Evolutionary conservation across 208 protist species (phyloP), one percentile per base, ranked within the genome.

Genomic region (Herpetomonas tarakana): DNA sequence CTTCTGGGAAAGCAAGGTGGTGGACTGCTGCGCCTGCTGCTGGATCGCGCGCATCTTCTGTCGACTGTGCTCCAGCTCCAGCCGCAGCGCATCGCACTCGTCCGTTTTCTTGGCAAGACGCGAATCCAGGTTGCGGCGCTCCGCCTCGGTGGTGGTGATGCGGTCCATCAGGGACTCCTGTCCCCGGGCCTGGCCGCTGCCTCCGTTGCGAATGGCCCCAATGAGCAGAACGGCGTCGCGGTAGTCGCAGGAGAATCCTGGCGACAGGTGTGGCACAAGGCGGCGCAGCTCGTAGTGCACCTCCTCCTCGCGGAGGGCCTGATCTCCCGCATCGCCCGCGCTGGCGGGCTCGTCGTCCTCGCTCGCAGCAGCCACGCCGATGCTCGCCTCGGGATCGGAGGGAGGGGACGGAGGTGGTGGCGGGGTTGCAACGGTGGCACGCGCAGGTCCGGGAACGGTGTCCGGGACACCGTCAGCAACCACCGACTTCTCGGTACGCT

Each of bases 231-330:
- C 35, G 0, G 78, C 68, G 50, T 96, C 89, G 12, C 62, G 58
- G 62, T 83, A 83, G 2, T 56, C 56, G 65, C 86, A 93, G 2
- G 54, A 30, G 47, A 96, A 93, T 11, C 46, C 44, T 11, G 86
- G 76, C 6, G 89, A 91, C 21, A 96, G 76, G 65, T 88, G 77
- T 3, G 89, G 83, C 12, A 92, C 84, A n/a, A 78, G 53, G 12
- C 52, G 38, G 18, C 81, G 76, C 28, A 96, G 68, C 47, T 92
- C 82, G 28, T 70, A 66, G 22, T 68, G 53, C 38, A 69, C 25
- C 12, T 67, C 2, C 9, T 70, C 58, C 26, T 51, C 44, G 35
- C 35, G 35, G 6, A 14, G 35, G 35, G 35, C 35, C n/a, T n/a
- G n/a, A n/a, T n/a, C n/a, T n/a, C n/a, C n/a, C n/a, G n/a, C n/a